Evolutionary conservation across 2,329 filamentous ascomycete species (phyloP).

Genomic region (Alternaria ethzedia): DNA sequence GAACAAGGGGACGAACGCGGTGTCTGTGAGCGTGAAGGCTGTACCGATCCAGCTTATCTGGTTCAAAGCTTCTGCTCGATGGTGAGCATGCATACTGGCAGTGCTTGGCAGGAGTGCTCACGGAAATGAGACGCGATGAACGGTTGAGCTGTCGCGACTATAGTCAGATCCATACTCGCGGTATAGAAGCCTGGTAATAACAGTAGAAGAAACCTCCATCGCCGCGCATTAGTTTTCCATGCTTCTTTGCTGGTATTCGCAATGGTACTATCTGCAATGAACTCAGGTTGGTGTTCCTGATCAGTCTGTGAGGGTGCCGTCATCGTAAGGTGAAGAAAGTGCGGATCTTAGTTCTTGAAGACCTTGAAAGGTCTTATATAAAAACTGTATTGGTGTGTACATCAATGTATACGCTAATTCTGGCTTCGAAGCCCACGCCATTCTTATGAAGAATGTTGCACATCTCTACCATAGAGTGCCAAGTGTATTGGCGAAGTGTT

Average conservation of each 20-base stretch:
- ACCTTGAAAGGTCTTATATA: not conserved
- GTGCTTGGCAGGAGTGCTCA: not conserved
- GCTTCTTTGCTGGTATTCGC: too few species aligned
- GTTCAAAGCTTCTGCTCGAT: not conserved
- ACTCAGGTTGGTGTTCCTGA: not conserved
- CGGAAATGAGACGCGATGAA: not conserved
- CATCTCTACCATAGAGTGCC: not conserved
- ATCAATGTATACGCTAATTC: too few species aligned
- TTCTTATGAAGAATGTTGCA: not conserved
- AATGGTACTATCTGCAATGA: not conserved
- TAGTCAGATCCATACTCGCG: not conserved
- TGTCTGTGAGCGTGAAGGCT: not conserved
- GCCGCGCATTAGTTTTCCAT: not conserved
- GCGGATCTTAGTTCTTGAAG: not conserved
- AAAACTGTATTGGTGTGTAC: not conserved
- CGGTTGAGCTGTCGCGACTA: not conserved
- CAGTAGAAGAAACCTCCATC: not conserved
- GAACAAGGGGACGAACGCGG: not conserved
- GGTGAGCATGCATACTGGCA: not conserved
- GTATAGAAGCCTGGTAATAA: not conserved
- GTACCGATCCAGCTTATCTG: not conserved
- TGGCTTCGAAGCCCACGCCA: not conserved
- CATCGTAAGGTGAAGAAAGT: not conserved
- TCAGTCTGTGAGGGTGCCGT: not conserved
- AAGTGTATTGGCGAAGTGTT: not conserved